Evolutionary conservation across 768 basidiomycete genomes (phyloP), one percentile per base, ranked within the genome.

Genomic region (Hericium coralloides): DNA sequence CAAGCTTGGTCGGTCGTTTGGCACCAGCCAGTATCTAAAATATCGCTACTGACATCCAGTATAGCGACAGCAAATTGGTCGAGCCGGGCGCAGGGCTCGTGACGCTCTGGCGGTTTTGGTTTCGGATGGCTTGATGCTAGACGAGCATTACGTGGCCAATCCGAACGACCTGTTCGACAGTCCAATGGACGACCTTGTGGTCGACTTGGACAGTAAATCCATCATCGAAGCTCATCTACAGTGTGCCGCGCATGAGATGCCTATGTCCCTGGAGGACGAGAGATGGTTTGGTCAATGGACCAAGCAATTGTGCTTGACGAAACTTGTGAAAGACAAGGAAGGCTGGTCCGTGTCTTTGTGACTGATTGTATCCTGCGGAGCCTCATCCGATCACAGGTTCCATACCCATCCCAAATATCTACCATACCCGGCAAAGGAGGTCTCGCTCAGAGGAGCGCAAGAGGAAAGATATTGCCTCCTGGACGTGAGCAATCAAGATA

Each of bases 211-310:
- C 12, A 93, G 81, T 65, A 79, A 81, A 58, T 73, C 89, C 23
- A 74, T 94, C 22, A 72, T 92, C 1, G 93, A 94, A 74, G 86
- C 82, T 5, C 92, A 94, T 66, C 68, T 95, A 12, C 93, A 95
- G 66, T 95, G 92, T 61, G 93, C 92, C 17, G 89, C 82, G 0
- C 75, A 85, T 55, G 93, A 95, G 69, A 87, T 95, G 81, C 92
- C 92, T 0, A 62, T 94, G 22, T 81, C 79, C 17, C 59, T 70
- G 0, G 81, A 80, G 14, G 93, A 94, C 60, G 73, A 74, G 37
- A 63, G 68, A 17, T 95, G 86, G 71, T 95, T 95, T 65, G 92
- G 89, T 7, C 75, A 80, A 4, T 64, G 71, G 49, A 75, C 84
- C 52, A 71, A 72, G 14, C 74, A 79, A 39, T 65, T 94, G 17